Evolutionary conservation across 305 asterid genomes (phyloP), one percentile per base, ranked within the genome.

Genomic region (Solanum hybrid): DNA sequence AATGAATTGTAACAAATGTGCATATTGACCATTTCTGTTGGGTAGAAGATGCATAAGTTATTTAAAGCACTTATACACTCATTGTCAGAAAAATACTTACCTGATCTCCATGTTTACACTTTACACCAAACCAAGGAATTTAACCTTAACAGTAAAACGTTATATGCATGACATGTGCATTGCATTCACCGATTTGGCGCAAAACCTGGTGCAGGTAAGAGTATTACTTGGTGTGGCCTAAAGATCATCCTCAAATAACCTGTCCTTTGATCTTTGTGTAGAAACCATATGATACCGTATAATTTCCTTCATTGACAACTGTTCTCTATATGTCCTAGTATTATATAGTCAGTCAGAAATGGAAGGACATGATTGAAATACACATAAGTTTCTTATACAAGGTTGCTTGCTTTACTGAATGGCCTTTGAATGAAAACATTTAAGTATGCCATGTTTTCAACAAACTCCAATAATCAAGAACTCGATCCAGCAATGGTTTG

Each of bases 401-500:
- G 75, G 73, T 83, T 85, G 7, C 77, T 85, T 83, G 39, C 87
- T 84, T 39, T 57, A 29, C 75, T 17, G 26, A 83, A 31, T 83
- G 73, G 3, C 75, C 75, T 45, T 45, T 29, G 27, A 29, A 83
- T 83, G 73, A 83, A 83, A 12, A 85, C 77, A 85, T 51, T 57
- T 57, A 4, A 51, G 41, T 57, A 31, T 84, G 41, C 12, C 76
- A 84, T 51, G 76, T 81, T 81, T 26, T 38, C 20, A 29, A 84
- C 29, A 31, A 45, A 10, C 77, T 57, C 76, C 10, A 57, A 51
- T 4, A 32, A 31, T 92, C 57, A 95, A 91, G 94, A 93, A 92
- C 88, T 91, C 79, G 94, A 94, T 90, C 91, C 95, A 78, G 95
- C 79, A 81, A 97, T 89, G 39, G 94, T 94, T 91, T 96, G 98